Conservation (phyloP, 1,139 yeast species). For the Diutina scorzettiae region DNA sequence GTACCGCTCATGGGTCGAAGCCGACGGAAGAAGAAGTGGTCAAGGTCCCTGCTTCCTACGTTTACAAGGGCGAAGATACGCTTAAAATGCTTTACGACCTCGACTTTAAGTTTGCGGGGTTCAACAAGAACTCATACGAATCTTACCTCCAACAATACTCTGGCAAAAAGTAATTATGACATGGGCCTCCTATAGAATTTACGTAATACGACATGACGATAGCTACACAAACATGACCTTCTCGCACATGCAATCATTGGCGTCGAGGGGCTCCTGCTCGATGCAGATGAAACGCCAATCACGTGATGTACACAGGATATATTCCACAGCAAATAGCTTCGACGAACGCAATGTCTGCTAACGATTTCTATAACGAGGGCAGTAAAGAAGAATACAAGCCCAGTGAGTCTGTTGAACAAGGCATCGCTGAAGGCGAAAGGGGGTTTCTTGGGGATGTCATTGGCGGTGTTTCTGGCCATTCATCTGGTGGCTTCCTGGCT, state of each 20-base stretch:
- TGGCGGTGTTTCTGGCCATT: slow-evolving; percentile 2
- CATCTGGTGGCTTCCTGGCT: neutral
- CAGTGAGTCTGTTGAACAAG: neutral
- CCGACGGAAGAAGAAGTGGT: slow-evolving; percentile 24
- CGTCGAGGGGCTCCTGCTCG: too few species aligned
- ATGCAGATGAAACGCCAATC: too few species aligned
- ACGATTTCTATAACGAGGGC: slow-evolving; percentile 3
- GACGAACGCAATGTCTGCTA: neutral
- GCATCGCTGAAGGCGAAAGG: neutral
- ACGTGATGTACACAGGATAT: neutral
- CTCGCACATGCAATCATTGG: too few species aligned
- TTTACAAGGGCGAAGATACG: slow-evolving; percentile 51
- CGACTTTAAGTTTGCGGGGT: slow-evolving; percentile 50
- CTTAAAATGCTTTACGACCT: slow-evolving; percentile 50
- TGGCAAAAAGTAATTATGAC: neutral
- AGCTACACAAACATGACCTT: too few species aligned
- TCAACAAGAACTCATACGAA: slow-evolving; percentile 39
- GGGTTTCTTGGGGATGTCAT: slow-evolving; percentile 4
- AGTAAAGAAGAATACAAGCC: slow-evolving; percentile 1
- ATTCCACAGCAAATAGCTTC: neutral
- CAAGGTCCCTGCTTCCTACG: slow-evolving; percentile 35
- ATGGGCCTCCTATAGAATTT: too few species aligned
- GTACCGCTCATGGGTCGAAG: slow-evolving; percentile 9
- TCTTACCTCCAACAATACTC: slow-evolving; percentile 15
- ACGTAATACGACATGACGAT: neutral